Base-by-base conservation (phyloP, 768 basidiomycete species). In the Leccinum incarnatum region DNA sequence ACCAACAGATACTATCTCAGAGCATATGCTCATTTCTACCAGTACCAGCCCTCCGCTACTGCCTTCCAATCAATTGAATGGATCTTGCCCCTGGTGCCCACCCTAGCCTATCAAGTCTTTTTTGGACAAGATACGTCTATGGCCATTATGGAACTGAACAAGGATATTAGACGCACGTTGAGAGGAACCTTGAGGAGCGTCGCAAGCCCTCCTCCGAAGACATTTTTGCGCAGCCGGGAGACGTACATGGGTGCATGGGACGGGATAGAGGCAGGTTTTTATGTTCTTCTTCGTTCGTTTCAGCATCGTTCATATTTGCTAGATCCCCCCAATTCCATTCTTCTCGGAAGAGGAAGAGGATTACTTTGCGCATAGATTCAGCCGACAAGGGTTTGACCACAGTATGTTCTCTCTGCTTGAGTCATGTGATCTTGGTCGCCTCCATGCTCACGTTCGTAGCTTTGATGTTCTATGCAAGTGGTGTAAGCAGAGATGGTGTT, bases 351-450 rank as follows among this genome's bases (percentile, higher is more conserved):
- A 80, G 10, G 86, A 91, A 68, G 89, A 91, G 64, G 81, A 86
- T 63, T 90, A 89, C 65, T 82, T 88, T 58, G 80, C 89, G 0
- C 79, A 87, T 53, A 82, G 85, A 61, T 90, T 82, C 62, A 65
- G 66, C 42, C 73, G 74, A 10, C 84, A 83, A 62, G 83, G 84
- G 0, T 89, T 90, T 64, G 73, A 76, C 53, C 67, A 83, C 56
- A 87, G 89, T 89, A 62, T 23, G 86, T 74, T 12, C n/a, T 30
- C 29, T 52, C 1, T 5, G 11, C 8, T 12, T 8, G 46, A 29
- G 12, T 21, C 10, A 27, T 21, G 37, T 46, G 3, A 30, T 32
- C 27, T 17, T 50, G 42, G 12, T 14, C 5, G 40, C 8, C 19
- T 15, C 3, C 11, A 36, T 21, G 4, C 45, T 32, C 11, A 14